Evolutionary conservation across 805 yeast species (phyloP).

Genomic region (Saccharomyces paradoxus): DNA sequence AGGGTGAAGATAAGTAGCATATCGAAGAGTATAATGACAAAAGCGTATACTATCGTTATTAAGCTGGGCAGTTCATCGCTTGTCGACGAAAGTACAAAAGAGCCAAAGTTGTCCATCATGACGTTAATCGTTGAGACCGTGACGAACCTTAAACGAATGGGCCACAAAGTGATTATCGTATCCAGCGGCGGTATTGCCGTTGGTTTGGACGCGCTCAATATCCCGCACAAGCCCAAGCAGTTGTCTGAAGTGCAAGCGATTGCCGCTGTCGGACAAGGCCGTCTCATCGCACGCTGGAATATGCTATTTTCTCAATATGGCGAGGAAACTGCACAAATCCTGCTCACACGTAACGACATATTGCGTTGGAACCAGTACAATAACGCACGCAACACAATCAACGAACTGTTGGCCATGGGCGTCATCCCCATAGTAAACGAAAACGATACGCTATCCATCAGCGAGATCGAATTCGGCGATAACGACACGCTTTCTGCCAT

Average conservation of each 20-base stretch:
- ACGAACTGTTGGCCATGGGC: slow-evolving; percentile 75
- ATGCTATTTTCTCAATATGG: slow-evolving; percentile 70
- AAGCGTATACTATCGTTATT: slow-evolving; percentile 43
- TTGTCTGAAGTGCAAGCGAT: slow-evolving; percentile 82
- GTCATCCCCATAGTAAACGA: slow-evolving; percentile 95
- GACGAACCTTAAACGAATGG: slow-evolving; percentile 67
- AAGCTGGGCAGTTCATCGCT: slow-evolving; percentile 81
- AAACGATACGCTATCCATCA: slow-evolving; percentile 90
- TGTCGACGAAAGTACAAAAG: slow-evolving; percentile 82
- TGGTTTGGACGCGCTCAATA: slow-evolving; percentile 71
- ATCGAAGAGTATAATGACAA: slow-evolving; percentile 7
- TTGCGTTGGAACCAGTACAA: slow-evolving; percentile 82
- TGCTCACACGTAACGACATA: slow-evolving; percentile 88
- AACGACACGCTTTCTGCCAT: slow-evolving; percentile 94
- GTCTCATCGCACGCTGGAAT: slow-evolving; percentile 87
- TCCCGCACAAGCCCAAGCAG: slow-evolving; percentile 60
- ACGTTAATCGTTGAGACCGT: slow-evolving; percentile 83
- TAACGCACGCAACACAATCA: slow-evolving; percentile 85
- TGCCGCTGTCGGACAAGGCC: slow-evolving; percentile 94
- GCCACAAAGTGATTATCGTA: slow-evolving; percentile 81
- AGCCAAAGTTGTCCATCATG: slow-evolving; percentile 87
- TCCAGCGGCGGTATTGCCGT: slow-evolving; percentile 96
- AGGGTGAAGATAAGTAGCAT: not conserved
- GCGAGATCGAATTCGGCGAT: slow-evolving; percentile 96
- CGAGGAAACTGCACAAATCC: slow-evolving; percentile 85